Base-by-base conservation (phyloP, 2,329 filamentous ascomycete species). In the Monosporascus cannonballus region DNA sequence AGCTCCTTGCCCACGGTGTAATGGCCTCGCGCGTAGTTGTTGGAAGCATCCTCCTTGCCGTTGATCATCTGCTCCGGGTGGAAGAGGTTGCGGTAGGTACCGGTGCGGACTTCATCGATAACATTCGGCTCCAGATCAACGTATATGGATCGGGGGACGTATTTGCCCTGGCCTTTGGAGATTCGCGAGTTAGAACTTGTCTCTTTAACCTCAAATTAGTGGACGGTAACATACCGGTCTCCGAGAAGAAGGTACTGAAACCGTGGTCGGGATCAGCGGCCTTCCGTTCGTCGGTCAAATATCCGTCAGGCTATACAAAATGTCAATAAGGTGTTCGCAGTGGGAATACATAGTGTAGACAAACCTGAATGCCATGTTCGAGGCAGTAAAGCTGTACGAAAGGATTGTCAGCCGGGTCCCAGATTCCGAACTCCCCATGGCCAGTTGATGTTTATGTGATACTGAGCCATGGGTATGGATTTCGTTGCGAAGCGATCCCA, bases 221-320 rank as follows among this genome's bases (percentile, higher is more conserved):
- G 39, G 38, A n/a, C 50, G 47, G 47, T 9, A 48, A 54, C 67
- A 57, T 89, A 97, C 94, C 93, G 70, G 94, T 97, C 84, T 99
- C 94, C 65, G 93, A 96, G 84, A 99, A 99, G 85, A 99, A 99
- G 69, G 94, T 99, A 83, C 92, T 96, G 85, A 99, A 99, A 63
- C 94, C 94, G 71, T 96, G 89, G 74, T 97, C 94, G 60, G 91
- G 89, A 61, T 96, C 89, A 71, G 86, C 85, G 66, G 84, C 85
- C 83, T 97, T 96, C 77, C 92, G 91, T 83, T 97, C 93, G 72
- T 96, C 93, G 62, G 92, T 97, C 75, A 99, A 86, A 81, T 89
- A 97, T 74, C 94, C 94, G 85, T 99, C 94, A 67, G 94, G 93
- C 93, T 99, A 72, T 59, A 56, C 50, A 63, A 63, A 52, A 51